phyloP scores from a whole-genome alignment of 2,329 filamentous ascomycete genomes.

The Hypocrella siamensis region DNA sequence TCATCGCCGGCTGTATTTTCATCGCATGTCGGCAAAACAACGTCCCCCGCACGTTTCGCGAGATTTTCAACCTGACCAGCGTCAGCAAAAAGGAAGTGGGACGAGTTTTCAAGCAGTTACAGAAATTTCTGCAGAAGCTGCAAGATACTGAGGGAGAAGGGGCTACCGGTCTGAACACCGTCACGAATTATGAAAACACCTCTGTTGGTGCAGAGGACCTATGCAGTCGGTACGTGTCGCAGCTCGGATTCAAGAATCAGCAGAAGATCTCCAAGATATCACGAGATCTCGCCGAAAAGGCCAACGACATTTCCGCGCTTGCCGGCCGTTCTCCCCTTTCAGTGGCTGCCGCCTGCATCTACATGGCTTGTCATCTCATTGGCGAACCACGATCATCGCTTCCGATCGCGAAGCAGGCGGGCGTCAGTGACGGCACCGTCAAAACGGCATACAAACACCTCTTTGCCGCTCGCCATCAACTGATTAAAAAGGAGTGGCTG shows the following conservation, averaged over 20 bases:
- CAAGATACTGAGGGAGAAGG: constrained; percentile 40
- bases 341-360: constrained; percentile 89
- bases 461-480: constrained; percentile 54
- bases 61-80: constrained; percentile 85
- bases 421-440: constrained; percentile 93
- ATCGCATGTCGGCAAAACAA: constrained; percentile 86
- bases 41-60: constrained; percentile 78
- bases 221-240: constrained; percentile 77
- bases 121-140: constrained; percentile 69
- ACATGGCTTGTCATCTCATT: constrained; percentile 83
- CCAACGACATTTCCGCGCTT: constrained; percentile 62
- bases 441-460: constrained; percentile 89
- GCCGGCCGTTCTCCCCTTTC: constrained; percentile 89
- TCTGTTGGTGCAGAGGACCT: constrained; percentile 73
- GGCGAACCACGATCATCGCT: constrained; percentile 66
- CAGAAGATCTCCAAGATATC: constrained; percentile 69
- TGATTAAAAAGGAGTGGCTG: constrained; percentile 66
- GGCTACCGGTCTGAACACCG: constrained; percentile 33
- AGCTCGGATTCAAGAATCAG: constrained; percentile 56
- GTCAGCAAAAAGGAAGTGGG: constrained; percentile 97
- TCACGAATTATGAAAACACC: constrained; percentile 57
- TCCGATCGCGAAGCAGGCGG: constrained; percentile 69
- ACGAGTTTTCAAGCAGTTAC: constrained; percentile 82
- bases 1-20: constrained; percentile 95
- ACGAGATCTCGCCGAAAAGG: constrained; percentile 60